Conservation (phyloP, 2,329 filamentous ascomycete species). For the Acarospora socialis region DNA sequence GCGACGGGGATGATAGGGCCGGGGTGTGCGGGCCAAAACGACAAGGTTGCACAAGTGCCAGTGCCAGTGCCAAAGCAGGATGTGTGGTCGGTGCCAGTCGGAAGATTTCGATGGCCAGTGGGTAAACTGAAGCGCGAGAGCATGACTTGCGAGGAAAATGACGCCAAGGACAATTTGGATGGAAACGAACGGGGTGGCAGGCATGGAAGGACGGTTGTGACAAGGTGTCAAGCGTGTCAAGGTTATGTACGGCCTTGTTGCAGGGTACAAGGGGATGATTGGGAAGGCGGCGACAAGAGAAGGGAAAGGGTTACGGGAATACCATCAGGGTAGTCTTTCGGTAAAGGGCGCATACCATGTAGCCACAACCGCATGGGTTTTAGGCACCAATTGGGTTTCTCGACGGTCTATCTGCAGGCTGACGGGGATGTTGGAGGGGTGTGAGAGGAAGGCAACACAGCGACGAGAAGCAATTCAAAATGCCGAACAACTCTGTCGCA, state of each 20-base stretch:
- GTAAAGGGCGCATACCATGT: constrained; percentile 8
- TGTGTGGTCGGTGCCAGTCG: too few species aligned
- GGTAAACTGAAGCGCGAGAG: too few species aligned
- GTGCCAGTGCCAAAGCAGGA: too few species aligned
- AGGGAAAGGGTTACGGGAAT: not conserved
- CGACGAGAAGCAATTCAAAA: constrained; percentile 1
- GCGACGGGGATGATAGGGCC: too few species aligned
- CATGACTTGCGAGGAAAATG: too few species aligned
- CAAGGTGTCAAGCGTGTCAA: not conserved
- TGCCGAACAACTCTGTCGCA: too few species aligned
- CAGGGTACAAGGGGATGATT: too few species aligned
- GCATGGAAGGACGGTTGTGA: constrained; percentile 1
- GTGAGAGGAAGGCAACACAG: constrained; percentile 1
- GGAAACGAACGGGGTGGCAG: not conserved
- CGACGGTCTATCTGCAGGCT: not conserved
- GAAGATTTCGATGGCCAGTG: too few species aligned
- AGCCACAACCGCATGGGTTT: constrained; percentile 4
- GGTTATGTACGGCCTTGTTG: not conserved
- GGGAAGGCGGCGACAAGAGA: too few species aligned
- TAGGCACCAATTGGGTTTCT: constrained; percentile 3
- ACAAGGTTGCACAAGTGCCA: too few species aligned
- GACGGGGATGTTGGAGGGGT: not conserved
- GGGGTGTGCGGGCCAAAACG: too few species aligned
- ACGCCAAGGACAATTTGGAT: not conserved
- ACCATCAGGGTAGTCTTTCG: constrained; percentile 7